Base-by-base conservation (phyloP, 1,139 yeast genomes). In the Blastobotrys ciferrii region DNA sequence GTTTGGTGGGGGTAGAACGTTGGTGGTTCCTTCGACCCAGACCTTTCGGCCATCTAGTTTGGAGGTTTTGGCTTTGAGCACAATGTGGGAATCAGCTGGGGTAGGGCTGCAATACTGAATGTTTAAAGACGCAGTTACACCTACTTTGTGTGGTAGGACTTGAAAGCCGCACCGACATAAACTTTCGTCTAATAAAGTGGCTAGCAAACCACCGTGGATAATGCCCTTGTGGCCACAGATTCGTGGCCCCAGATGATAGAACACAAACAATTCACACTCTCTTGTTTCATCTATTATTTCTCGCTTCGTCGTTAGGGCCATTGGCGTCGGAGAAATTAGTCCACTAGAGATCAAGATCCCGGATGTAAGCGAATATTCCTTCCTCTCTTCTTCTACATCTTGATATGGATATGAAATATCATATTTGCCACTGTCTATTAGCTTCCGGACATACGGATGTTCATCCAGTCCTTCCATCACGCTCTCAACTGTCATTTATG, bases 151-250 rank as follows among this genome's bases (percentile, higher is more conserved):
- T 1, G 98, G 98, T n/a, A 92, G 72, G 30, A 76, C 69, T 4
- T 91, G 82, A 63, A 89, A 92, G 15, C 96, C 98, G 61, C 96
- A 87, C 42, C 82, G 76, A 60, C 96, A 88, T 40, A 92, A 72
- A 0, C 87, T 83, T 64, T 92, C 98, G 65, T 92, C 98, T 43
- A 92, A 61, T 33, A 92, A 69, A 1, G 96, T 84, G 1, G 96
- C 80, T 1, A 91, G 69, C 3, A 91, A 74, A 0, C 98, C 98
- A 56, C 92, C 91, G 62, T 92, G 98, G 30, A 92, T 78, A 47
- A 81, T 80, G 0, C 88, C 88, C 51, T 81, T 85, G 54, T 81
- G 80, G 42, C 87, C 85, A 7, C 82, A 74, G 33, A 91, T 66
- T 42, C 76, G 74, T 2, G 71, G 65, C 0, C 97, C 97, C 45